Percentiles rank a stretch among this genome's conserved stretches.
Conservation (phyloP, 2,329 filamentous ascomycete genomes). For the Allantophomopsis cytisporea region DNA sequence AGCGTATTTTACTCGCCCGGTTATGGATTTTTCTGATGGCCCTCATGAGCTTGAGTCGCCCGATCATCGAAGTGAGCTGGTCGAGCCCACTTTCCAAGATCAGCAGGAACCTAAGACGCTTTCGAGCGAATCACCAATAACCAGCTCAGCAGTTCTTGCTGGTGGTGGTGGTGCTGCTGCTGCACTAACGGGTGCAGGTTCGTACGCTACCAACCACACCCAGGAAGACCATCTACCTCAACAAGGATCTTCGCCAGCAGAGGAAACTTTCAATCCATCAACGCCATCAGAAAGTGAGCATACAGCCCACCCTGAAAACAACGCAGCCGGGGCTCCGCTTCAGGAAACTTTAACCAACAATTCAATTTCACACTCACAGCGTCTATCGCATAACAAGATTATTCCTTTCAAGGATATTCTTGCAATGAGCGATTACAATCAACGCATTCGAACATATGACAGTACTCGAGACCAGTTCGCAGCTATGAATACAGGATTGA, state of each 20-base stretch:
- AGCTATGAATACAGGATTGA: constrained; percentile 61
- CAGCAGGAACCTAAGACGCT: too few relatives aligned
- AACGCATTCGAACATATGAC: constrained; percentile 64
- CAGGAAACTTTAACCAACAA: too few relatives aligned
- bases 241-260: constrained; percentile 24
- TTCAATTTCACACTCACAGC: background rate
- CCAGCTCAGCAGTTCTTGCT: too few relatives aligned
- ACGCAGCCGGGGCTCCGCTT: constrained; percentile 2
- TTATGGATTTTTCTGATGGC: too few relatives aligned
- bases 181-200: too few relatives aligned
- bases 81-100: too few relatives aligned
- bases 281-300: constrained; percentile 25
- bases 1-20: background rate
- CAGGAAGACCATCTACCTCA: background rate
- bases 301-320: constrained; percentile 12
- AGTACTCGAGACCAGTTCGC: constrained; percentile 60
- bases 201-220: too few relatives aligned
- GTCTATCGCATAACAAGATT: background rate
- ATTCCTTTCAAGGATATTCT: constrained; percentile 61
- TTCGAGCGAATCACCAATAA: too few relatives aligned
- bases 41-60: too few relatives aligned
- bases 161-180: too few relatives aligned
- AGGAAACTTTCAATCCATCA: constrained; percentile 27
- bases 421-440: constrained; percentile 45
- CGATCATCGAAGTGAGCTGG: too few relatives aligned